Percentiles rank a stretch among this genome's conserved stretches.
Evolutionary conservation across 371 early-diverging fungal species (phyloP).

Genomic region (Umbelopsis sp.): DNA sequence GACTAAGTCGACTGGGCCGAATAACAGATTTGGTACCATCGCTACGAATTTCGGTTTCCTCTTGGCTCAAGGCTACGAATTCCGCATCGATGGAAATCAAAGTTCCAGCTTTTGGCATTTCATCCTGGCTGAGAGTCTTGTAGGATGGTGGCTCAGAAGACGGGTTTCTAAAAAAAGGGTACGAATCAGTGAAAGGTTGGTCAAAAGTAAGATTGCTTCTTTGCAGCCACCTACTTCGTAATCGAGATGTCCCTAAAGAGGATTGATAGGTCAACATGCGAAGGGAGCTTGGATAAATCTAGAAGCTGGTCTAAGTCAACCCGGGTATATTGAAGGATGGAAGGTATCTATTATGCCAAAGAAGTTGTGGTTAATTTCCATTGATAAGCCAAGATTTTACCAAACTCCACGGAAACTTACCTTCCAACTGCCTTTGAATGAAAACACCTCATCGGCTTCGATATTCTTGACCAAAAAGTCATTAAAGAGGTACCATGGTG

Average conservation of each 20-base stretch:
- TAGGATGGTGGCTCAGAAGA: conserved; percentile 54
- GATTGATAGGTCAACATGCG: conserved; percentile 47
- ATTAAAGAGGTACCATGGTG: conserved; percentile 90
- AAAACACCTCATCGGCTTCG: conserved; percentile 67
- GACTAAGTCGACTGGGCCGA: conserved; percentile 77
- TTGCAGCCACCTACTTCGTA: conserved; percentile 34
- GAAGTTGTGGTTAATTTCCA: neutral
- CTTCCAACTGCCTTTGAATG: conserved; percentile 81
- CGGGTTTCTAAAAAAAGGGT: conserved; percentile 35
- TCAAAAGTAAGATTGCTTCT: conserved; percentile 25
- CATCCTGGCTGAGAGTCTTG: conserved; percentile 56
- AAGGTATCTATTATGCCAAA: conserved; percentile 50
- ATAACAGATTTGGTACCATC: conserved; percentile 86
- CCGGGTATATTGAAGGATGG: conserved; percentile 73
- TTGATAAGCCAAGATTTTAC: too few species aligned
- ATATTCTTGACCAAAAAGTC: conserved; percentile 89
- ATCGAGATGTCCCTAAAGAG: conserved; percentile 51
- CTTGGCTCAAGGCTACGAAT: conserved; percentile 88
- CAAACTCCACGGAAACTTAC: conserved; percentile 31
- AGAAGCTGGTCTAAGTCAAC: conserved; percentile 51
- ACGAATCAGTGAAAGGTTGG: conserved; percentile 27
- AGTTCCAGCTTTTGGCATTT: conserved; percentile 70
- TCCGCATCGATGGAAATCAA: conserved; percentile 92
- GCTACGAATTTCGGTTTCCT: conserved; percentile 88
- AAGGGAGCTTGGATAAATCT: conserved; percentile 38